Base-by-base conservation (phyloP, 371 early-diverging fungal species). In the Lichtheimia hyalospora region DNA sequence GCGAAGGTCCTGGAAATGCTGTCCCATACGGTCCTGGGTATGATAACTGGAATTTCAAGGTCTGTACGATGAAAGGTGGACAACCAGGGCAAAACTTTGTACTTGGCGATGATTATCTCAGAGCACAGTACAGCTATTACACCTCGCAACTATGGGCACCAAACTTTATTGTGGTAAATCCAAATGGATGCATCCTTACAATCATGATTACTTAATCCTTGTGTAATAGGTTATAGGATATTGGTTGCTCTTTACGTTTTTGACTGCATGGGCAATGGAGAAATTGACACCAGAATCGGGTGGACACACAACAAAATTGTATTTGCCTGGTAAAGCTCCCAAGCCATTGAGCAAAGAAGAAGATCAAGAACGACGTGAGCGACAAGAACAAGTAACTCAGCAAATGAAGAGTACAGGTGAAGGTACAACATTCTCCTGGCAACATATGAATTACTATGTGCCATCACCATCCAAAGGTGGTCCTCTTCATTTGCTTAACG, bases 351-450 rank as follows among this genome's bases (percentile, higher is more conserved):
- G 60, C n/a, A 64, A 59, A 5, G 65, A 64, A 46, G 69, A 61
- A 62, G 65, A 63, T 39, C 62, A 66, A 20, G 66, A 24, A 27
- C 24, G 65, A 18, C 59, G 69, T 58, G 58, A 61, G 50, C 40
- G 52, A 34, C 54, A 73, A 69, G 75, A 43, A 68, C 70, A 57
- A 48, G 25, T 57, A 15, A 66, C 57, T 20, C 67, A 65, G 18
- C 46, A 61, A 15, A 63, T 69, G 66, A 69, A 73, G 5, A 49
- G 55, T 41, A 64, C 75, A 4, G 65, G 69, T 8, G 46, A 57
- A 2, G 83, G 79, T 24, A 79, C 80, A 8, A 73, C 77, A 2
- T 76, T 81, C 25, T 79, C 79, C 2, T 84, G 84, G 84, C 73
- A 74, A 21, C 62, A 79, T 25, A 59, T 84, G 44, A 64, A 75